Evolutionary conservation across 805 yeast species (phyloP).

Genomic region (Kodamaea kakaduensis): DNA sequence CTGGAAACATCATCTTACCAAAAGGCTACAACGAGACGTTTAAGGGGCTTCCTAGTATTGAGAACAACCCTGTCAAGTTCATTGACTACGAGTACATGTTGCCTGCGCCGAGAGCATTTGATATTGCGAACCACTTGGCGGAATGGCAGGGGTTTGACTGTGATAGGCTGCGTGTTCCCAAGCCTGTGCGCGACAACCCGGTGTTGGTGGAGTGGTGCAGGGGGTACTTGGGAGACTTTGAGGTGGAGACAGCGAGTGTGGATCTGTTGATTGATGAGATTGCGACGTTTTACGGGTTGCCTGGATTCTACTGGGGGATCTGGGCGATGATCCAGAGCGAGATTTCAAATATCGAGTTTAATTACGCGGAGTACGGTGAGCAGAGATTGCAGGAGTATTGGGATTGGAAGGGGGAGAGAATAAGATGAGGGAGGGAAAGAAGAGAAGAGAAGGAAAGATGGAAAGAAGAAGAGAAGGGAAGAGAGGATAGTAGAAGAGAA

Average conservation of each 20-base stretch:
- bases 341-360: conserved; percentile 68
- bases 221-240: conserved; percentile 44
- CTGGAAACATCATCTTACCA: conserved; percentile 71
- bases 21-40: conserved; percentile 22
- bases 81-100: conserved; percentile 73
- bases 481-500: not conserved
- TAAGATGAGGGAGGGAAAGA: conserved; percentile 1
- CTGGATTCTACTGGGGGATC: conserved; percentile 82
- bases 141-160: conserved; percentile 85
- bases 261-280: conserved; percentile 52
- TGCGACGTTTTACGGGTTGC: conserved; percentile 63
- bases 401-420: conserved; percentile 50
- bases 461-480: not conserved
- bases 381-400: conserved; percentile 63
- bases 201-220: conserved; percentile 55
- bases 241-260: conserved; percentile 30
- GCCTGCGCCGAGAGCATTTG: conserved; percentile 71
- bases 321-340: conserved; percentile 77
- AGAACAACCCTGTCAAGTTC: conserved; percentile 46
- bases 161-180: conserved; percentile 55
- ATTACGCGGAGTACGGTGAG: conserved; percentile 58
- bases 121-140: conserved; percentile 68
- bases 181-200: conserved; percentile 40
- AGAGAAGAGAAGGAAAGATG: not conserved
- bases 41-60: conserved; percentile 14